Percentiles rank a stretch among this genome's conserved stretches.
These are phyloP conservation scores for Metarhizium humberi DNA, from an alignment of 2,329 filamentous ascomycete genomes.

Conservation along the genomic window DNA sequence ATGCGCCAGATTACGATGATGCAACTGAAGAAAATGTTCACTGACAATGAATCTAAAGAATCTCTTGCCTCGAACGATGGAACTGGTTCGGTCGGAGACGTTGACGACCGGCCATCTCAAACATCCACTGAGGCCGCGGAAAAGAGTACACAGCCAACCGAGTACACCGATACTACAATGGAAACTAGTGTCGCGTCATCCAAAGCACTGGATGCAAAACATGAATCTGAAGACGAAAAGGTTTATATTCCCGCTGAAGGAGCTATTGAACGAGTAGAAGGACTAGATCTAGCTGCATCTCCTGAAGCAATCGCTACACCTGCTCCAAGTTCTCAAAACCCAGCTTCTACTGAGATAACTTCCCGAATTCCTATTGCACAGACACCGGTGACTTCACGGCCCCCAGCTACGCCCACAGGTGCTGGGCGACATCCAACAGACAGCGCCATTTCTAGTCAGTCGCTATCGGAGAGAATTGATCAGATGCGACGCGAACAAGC, in stretches of 20 bases:
- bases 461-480: conserved; percentile 37
- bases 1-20: conserved; percentile 85
- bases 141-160: conserved; percentile 34
- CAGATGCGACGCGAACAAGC: conserved; percentile 41
- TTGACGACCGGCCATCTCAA: conserved; percentile 37
- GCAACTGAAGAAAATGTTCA: conserved; percentile 90
- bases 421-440: conserved; percentile 11
- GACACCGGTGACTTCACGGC: conserved; percentile 6
- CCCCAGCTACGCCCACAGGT: conserved; percentile 13
- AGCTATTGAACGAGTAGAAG: conserved; percentile 37
- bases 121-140: conserved; percentile 37
- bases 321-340: conserved; percentile 6
- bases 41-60: conserved; percentile 77
- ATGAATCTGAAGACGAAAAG: conserved; percentile 20
- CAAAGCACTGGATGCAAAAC: conserved; percentile 10
- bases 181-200: conserved; percentile 21
- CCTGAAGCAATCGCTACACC: conserved; percentile 15
- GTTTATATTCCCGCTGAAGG: conserved; percentile 20
- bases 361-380: conserved; percentile 1
- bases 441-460: conserved; percentile 11
- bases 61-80: conserved; percentile 64
- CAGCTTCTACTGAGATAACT: not conserved
- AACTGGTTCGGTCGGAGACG: conserved; percentile 43
- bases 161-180: conserved; percentile 25
- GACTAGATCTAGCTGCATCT: conserved; percentile 38